Conservation (phyloP, 306 rosid species). For the Dryas octopetala region DNA sequence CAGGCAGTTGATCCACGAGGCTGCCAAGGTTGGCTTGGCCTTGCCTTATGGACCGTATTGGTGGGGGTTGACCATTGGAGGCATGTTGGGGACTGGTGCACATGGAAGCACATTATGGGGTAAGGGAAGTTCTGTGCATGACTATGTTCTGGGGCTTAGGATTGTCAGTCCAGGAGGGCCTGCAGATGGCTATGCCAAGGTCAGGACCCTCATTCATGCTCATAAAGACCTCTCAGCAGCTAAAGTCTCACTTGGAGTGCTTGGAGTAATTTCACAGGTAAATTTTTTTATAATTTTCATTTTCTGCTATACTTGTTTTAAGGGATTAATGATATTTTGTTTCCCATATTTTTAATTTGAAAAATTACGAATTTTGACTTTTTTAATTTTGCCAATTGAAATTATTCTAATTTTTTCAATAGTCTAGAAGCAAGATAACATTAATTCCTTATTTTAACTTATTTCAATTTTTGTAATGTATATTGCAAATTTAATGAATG, state of each 20-base stretch:
- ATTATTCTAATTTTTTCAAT: too few relatives aligned
- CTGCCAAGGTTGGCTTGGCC: conserved; percentile 54
- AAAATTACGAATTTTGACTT: too few relatives aligned
- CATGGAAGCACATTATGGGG: conserved; percentile 87
- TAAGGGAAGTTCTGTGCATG: conserved; percentile 74
- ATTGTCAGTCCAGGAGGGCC: conserved; percentile 51
- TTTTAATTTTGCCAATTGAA: too few relatives aligned
- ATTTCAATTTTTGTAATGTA: too few relatives aligned
- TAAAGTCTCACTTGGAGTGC: conserved; percentile 77
- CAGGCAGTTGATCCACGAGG: conserved; percentile 50
- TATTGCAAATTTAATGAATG: too few relatives aligned
- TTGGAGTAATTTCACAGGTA: conserved; percentile 88
- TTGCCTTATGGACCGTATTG: conserved; percentile 74
- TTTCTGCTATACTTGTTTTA: too few relatives aligned
- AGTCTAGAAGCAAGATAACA: too few relatives aligned
- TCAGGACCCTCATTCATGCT: conserved; percentile 35
- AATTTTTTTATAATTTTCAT: neutral
- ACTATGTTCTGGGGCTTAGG: conserved; percentile 46
- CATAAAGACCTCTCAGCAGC: conserved; percentile 63
- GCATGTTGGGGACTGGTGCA: conserved; percentile 75
- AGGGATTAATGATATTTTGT: too few relatives aligned
- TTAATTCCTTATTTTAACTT: too few relatives aligned
- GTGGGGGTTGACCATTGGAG: conserved; percentile 84
- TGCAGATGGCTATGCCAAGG: conserved; percentile 54
- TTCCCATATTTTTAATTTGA: too few relatives aligned